Base-by-base conservation (phyloP, 1,284 basidiomycete species). In the Austroboletus niveus region DNA sequence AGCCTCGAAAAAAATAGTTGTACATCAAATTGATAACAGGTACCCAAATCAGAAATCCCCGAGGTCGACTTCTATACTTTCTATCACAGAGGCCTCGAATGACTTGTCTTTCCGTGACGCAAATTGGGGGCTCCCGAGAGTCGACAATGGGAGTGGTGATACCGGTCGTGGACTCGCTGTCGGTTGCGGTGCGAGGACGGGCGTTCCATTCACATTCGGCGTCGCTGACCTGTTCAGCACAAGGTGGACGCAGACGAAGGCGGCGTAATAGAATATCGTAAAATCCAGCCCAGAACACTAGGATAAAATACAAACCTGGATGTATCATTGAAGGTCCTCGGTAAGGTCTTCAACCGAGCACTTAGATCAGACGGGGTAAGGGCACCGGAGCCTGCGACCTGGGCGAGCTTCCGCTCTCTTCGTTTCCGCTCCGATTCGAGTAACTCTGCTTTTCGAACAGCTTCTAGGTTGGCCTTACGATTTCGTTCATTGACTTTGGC, bases 401-500 rank as follows among this genome's bases (percentile, higher is more conserved):
- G 72, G 14, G 75, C 76, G 45, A 83, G 66, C 66, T 84, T 85
- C 47, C 87, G 79, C 55, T 87, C 84, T 53, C 75, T 74, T 45
- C 82, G 74, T 66, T 83, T 86, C 42, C 82, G 74, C 58, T 87
- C 85, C 8, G 80, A 72, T 54, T 87, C 82, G 34, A 76, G 75
- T 39, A 84, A 65, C 70, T 95, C 93, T 0, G 91, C 88, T 57
- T 82, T 83, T 45, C 88, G 77, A 54, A 94, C 83, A 2, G 82
- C 79, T 60, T 93, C 92, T 55, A 84, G 63, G 54, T 95, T 96
- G 43, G 86, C 84, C 58, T 80, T 82, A 40, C 91, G 80, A 67
- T 98, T 96, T 47, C 92, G 82, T 70, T 94, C 92, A 66, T 95
- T 96, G 54, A 97, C 87, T 65, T 75, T 83, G 17, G 87, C 82